Base-by-base conservation (phyloP, 768 basidiomycete species). In the Gloeopeniophorella convolvens region DNA sequence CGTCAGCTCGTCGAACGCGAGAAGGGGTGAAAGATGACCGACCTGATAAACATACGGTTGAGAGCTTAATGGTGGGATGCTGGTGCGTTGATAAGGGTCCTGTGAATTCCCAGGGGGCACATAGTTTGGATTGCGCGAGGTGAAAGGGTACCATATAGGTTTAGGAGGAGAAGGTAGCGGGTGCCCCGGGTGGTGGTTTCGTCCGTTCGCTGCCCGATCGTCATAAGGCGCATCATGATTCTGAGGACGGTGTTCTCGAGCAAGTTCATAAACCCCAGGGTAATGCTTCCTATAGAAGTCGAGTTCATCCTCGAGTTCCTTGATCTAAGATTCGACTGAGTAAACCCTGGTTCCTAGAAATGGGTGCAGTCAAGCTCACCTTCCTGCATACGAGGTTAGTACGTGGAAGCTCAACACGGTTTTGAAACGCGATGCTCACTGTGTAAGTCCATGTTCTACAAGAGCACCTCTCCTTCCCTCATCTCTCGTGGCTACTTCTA, bases 41-140 rank as follows among this genome's bases (percentile, higher is more conserved):
- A 54, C 52, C 52, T 43, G 52, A n/a, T 48, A 26, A 23, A 12
- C 52, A 28, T 54, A 54, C 1, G 46, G 52, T 36, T 53, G 45
- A 23, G 45, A 15, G 3, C 20, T 34, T 13, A 42, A 34, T 24
- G 45, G 50, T 7, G 50, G 44, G 18, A 46, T 28, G 32, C 31
- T 47, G 18, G 40, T 53, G 15, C 45, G 51, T 46, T n/a, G 15
- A 53, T 53, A 43, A 42, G 45, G 40, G 23, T 52, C 51, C n/a
- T 54, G 52, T 28, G 46, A 32, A 9, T 45, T 51, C 24, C 50
- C 50, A 4, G 51, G 32, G 34, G 40, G 45, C n/a, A 37, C 41
- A 20, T 32, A 53, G 41, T 33, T 43, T 35, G 46, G 51, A 20
- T 53, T 48, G 32, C 30, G 51, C 15, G 51, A 21, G 20, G 51